Conservation (phyloP, 139 green algal genomes). For the Monoraphidium neglectum region DNA sequence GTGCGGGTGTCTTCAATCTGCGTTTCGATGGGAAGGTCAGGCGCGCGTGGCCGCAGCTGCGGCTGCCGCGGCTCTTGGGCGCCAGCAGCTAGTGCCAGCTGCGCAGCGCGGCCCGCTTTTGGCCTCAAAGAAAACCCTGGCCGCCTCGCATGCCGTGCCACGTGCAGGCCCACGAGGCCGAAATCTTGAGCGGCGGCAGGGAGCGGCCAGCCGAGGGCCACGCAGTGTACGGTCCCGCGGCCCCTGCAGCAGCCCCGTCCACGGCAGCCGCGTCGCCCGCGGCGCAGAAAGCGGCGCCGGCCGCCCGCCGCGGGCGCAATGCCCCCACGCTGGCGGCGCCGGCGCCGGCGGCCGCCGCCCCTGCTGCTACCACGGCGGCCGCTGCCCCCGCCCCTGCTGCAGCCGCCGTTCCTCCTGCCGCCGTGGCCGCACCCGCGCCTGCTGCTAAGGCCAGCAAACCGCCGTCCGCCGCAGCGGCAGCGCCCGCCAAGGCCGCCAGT, state of each 20-base stretch:
- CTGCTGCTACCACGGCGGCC: not conserved
- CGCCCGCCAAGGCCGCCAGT: not conserved
- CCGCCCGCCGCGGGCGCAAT: too few species aligned
- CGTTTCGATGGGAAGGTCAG: too few species aligned
- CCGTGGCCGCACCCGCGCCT: not conserved
- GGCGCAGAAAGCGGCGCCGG: not conserved
- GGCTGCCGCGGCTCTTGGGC: too few species aligned
- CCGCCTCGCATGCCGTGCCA: too few species aligned
- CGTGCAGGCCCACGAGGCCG: not conserved
- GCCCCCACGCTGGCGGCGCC: too few species aligned
- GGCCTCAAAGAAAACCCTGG: too few species aligned
- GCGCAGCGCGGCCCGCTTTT: too few species aligned
- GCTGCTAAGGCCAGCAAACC: not conserved
- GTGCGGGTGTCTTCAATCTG: too few species aligned
- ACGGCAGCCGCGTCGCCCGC: too few species aligned
- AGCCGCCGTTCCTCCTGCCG: not conserved
- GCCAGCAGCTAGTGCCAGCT: too few species aligned
- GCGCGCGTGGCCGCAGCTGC: too few species aligned
- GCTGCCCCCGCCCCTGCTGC: not conserved
- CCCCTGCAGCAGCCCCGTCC: not conserved
- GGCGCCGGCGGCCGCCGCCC: too few species aligned
- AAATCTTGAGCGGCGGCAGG: not conserved
- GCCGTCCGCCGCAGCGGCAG: not conserved
- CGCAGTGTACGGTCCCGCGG: not conserved
- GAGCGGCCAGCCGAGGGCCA: not conserved